A percentile compares a stretch with the other conserved stretches of the same genome.
Conservation (phyloP, 2,329 filamentous ascomycete genomes). For the Phaeoacremonium minimum region DNA sequence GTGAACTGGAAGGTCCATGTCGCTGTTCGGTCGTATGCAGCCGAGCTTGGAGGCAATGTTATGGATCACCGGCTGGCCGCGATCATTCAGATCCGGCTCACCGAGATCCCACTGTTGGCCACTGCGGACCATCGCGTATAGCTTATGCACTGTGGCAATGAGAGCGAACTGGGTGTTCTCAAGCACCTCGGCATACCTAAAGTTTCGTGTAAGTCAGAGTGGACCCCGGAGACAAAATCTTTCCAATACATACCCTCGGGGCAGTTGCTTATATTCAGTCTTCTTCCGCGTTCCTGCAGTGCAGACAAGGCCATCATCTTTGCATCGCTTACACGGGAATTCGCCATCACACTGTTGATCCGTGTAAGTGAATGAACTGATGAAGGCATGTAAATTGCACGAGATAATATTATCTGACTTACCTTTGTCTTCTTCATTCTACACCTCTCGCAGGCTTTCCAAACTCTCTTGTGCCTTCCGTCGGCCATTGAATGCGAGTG, state of each 20-base stretch:
- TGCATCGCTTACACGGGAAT: conserved; percentile 63
- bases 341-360: conserved; percentile 56
- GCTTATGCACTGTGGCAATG: conserved; percentile 61
- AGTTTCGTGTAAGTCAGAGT: conserved; percentile 8
- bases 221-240: background rate
- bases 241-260: conserved; percentile 47
- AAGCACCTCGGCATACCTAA: conserved; percentile 58
- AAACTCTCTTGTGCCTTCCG: conserved; percentile 58
- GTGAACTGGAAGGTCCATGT: conserved; percentile 53
- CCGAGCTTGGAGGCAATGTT: conserved; percentile 61
- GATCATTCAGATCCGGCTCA: conserved; percentile 60
- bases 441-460: conserved; percentile 64
- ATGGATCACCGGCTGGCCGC: conserved; percentile 60
- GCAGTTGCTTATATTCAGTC: conserved; percentile 65
- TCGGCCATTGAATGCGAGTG: conserved; percentile 39
- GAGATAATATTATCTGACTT: too few relatives aligned
- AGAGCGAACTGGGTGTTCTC: conserved; percentile 63
- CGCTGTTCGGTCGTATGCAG: conserved; percentile 59
- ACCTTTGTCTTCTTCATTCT: conserved; percentile 70
- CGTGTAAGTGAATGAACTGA: conserved; percentile 8
- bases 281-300: conserved; percentile 61
- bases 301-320: conserved; percentile 61
- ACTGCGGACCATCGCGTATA: conserved; percentile 59
- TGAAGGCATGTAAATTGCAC: too few relatives aligned
- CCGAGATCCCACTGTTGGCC: conserved; percentile 56